Percentiles rank a stretch among this genome's conserved stretches.
phyloP scores from a whole-genome alignment of 2,329 filamentous ascomycete genomes.

The Furcasterigmium sp. region DNA sequence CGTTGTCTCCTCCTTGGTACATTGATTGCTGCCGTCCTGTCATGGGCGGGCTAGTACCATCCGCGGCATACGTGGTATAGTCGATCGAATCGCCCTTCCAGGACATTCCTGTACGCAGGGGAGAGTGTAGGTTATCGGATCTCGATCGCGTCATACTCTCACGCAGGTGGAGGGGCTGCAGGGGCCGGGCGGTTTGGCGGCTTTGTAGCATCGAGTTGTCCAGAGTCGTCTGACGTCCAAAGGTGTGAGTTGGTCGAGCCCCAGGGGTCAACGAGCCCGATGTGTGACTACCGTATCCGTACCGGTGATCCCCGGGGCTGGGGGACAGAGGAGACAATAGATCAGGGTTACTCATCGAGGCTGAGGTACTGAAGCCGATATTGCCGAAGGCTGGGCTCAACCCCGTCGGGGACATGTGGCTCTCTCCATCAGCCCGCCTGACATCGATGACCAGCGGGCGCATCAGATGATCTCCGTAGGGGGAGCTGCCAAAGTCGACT shows the following conservation, averaged over 20 bases:
- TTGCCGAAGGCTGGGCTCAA: conserved; percentile 63
- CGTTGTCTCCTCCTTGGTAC: conserved; percentile 47
- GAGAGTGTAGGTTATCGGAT: conserved; percentile 54
- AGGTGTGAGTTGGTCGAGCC: conserved; percentile 47
- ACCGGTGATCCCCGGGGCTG: conserved; percentile 45
- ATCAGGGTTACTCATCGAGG: conserved; percentile 45
- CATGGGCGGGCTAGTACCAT: conserved; percentile 39
- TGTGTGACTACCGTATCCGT: conserved; percentile 44
- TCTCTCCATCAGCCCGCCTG: conserved; percentile 56
- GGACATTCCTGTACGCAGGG: conserved; percentile 54
- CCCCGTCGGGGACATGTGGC: conserved; percentile 61
- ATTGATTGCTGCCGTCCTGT: conserved; percentile 41
- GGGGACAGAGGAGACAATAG: conserved; percentile 54
- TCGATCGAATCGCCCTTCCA: conserved; percentile 59
- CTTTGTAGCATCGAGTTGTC: conserved; percentile 34
- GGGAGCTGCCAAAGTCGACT: conserved; percentile 40
- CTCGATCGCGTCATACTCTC: conserved; percentile 53
- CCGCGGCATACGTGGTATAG: conserved; percentile 46
- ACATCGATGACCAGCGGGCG: conserved; percentile 66
- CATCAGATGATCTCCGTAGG: conserved; percentile 57
- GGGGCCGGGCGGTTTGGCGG: conserved; percentile 41
- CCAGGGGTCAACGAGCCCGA: conserved; percentile 40
- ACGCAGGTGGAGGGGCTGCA: conserved; percentile 54
- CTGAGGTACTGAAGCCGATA: conserved; percentile 57
- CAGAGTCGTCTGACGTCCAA: conserved; percentile 42